phyloP scores from a whole-genome alignment of 441 rosid genomes.

The Arabidopsis lyrata region DNA sequence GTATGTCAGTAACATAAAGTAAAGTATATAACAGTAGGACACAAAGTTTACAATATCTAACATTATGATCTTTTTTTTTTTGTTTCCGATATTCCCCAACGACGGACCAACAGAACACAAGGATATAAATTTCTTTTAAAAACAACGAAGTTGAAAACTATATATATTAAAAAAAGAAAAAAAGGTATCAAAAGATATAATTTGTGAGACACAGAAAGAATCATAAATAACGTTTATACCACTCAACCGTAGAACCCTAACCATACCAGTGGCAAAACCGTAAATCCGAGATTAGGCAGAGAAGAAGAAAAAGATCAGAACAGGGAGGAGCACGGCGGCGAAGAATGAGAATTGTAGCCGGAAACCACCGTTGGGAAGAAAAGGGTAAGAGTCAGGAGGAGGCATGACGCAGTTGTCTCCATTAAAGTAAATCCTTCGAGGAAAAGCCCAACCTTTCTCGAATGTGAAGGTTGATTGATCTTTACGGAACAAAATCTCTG shows the following conservation, averaged over 20 bases:
- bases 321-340: slow-evolving; percentile 42
- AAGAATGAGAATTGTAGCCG: slow-evolving; percentile 46
- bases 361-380: slow-evolving; percentile 73
- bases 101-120: neutral
- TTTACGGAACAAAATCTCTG: slow-evolving; percentile 86
- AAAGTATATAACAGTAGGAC: neutral
- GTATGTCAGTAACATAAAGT: neutral
- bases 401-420: slow-evolving; percentile 99
- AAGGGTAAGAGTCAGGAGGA: slow-evolving; percentile 92
- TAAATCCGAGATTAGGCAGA: slow-evolving; percentile 30
- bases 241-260: slow-evolving; percentile 20
- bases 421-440: slow-evolving; percentile 88
- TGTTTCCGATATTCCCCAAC: neutral
- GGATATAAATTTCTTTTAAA: too few relatives aligned
- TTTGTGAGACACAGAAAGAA: slow-evolving; percentile 27
- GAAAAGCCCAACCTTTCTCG: slow-evolving; percentile 98
- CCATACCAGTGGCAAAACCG: slow-evolving; percentile 36
- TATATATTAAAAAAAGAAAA: neutral
- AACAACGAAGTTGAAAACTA: slow-evolving; percentile 27
- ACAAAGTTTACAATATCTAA: neutral
- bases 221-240: slow-evolving; percentile 39
- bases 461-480: slow-evolving; percentile 85
- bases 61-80: neutral
- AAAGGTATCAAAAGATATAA: slow-evolving; percentile 11
- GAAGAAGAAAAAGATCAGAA: slow-evolving; percentile 48